Base-by-base conservation (phyloP, 352 stramenopile species). In the Hyaloperonospora brassicae region DNA sequence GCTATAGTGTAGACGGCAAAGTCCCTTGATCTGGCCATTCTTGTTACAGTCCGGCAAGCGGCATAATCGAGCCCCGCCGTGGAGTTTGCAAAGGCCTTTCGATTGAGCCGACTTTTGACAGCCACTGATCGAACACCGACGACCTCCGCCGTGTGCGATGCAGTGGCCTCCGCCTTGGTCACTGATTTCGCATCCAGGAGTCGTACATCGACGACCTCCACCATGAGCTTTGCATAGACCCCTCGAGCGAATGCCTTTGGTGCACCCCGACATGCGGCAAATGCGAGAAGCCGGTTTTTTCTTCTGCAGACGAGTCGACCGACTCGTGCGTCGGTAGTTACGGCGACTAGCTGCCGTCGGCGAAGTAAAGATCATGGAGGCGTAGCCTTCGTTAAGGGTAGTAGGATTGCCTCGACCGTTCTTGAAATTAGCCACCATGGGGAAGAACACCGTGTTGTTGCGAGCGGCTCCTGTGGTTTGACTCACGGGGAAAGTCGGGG, bases 161-260 rank as follows among this genome's bases (percentile, higher is more conserved):
- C 83, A 93, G 61, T 87, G 79, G 35, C 83, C 85, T 51, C 85
- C 83, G 50, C 84, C 82, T 55, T 95, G 84, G 71, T 93, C 85
- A 55, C 74, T 87, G 62, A 92, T 92, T 34, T 83, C 71, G 59
- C 85, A 95, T 5, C 78, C 81, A 1, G 77, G 73, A 7, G 83
- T 88, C 44, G 68, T 74, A 64, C 85, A 95, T 10, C 77, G 73
- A 22, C 83, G 78, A 1, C 85, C 85, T 25, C 85, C 85, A 11
- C 85, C 85, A 64, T 95, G 85, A 6, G 72, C 80, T 47, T 92
- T 93, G 71, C 85, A 95, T 27, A 93, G 68, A 0, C 85, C 85
- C 3, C 78, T 71, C 38, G 83, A 93, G 24, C 80, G 80, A 50
- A 91, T 89, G 17, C 80, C 79, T 62, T 91, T 90, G n/a, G 66